A percentile compares a stretch with the other conserved stretches of the same genome.
phyloP scores from a whole-genome alignment of 169 alveolate genomes.

The Plasmodium malariae region DNA sequence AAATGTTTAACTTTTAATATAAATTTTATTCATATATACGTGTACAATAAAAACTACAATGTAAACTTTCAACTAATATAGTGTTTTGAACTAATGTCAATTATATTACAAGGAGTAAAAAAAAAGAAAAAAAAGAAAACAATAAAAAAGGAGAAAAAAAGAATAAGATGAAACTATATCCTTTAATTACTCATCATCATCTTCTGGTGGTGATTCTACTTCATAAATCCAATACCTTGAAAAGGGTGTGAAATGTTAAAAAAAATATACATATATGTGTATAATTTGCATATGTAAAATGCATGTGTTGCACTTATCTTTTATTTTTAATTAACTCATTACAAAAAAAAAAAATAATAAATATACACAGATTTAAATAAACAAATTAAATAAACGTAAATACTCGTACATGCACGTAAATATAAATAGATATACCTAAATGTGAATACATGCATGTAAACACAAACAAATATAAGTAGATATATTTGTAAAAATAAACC shows the following conservation, averaged over 20 bases:
- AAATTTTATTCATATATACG: background rate
- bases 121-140: constrained; percentile 2
- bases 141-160: background rate
- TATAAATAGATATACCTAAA: background rate
- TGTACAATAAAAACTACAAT: background rate
- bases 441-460: no score
- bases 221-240: constrained; percentile 91
- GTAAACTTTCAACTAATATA: background rate
- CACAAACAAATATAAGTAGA: no score
- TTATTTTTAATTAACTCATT: background rate
- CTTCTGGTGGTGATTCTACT: constrained; percentile 92
- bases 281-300: background rate
- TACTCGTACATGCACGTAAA: background rate
- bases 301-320: no score
- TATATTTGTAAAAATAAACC: no score
- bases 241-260: constrained; percentile 1
- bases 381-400: no score
- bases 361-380: no score
- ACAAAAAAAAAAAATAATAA: background rate
- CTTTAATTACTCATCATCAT: constrained; percentile 68
- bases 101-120: background rate
- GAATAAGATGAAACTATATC: background rate
- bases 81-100: background rate
- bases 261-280: background rate
- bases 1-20: background rate